phyloP scores from a whole-genome alignment of 2,329 filamentous ascomycete species.

The Alternaria tenuissima region DNA sequence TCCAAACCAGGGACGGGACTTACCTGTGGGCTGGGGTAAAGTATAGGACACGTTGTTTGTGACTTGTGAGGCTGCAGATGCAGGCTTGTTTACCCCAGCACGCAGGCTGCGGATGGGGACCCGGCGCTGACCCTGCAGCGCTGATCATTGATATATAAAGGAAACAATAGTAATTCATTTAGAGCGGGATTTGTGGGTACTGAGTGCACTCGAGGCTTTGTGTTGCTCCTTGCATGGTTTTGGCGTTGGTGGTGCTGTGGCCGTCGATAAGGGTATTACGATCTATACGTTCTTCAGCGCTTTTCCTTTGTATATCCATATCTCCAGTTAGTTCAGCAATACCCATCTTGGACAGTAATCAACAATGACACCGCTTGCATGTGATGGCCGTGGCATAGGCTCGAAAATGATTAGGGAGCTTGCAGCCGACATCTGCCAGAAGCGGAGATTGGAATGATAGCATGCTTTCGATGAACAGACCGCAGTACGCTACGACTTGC shows the following conservation, averaged over 20 bases:
- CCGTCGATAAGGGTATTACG: background rate
- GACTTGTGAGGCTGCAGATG: slow-evolving; percentile 16
- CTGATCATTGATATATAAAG: background rate
- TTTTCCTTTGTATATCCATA: background rate
- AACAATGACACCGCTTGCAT: background rate
- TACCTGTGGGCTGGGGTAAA: slow-evolving; percentile 47
- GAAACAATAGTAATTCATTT: slow-evolving; percentile 7
- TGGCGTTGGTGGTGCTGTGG: slow-evolving; percentile 10
- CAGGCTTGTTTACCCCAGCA: background rate
- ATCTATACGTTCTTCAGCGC: background rate
- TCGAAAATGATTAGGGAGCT: background rate
- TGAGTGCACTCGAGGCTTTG: background rate
- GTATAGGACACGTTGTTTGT: slow-evolving; percentile 32
- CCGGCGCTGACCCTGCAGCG: slow-evolving; percentile 15
- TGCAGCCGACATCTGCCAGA: background rate
- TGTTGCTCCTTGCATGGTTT: slow-evolving; percentile 9
- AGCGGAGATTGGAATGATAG: background rate
- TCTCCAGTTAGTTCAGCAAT: background rate
- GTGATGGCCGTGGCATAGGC: background rate
- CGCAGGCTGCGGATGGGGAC: slow-evolving; percentile 17
- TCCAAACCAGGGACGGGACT: slow-evolving; percentile 41
- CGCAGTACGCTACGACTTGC: background rate
- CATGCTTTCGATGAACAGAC: background rate
- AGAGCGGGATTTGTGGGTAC: background rate
- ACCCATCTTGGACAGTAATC: background rate